These are phyloP conservation scores for Mortierella sp. DNA, from an alignment of 371 early-diverging fungal genomes.

Conservation along the genomic window DNA sequence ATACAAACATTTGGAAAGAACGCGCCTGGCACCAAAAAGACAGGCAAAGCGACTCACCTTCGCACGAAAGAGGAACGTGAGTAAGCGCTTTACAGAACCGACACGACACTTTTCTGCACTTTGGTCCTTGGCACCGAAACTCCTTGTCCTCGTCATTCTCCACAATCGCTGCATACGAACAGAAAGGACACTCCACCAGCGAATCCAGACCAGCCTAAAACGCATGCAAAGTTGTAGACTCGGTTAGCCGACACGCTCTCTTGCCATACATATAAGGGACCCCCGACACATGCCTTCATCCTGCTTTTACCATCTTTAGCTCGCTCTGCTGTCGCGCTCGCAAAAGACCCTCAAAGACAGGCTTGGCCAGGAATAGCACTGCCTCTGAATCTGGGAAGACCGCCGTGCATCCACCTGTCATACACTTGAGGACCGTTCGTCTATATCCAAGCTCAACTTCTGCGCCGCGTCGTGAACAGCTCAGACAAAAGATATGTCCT, in stretches of 20 bases:
- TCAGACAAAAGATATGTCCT: conserved; percentile 66
- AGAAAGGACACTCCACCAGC: conserved; percentile 65
- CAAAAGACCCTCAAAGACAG: conserved; percentile 59
- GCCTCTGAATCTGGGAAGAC: conserved; percentile 59
- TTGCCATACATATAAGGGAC: too few relatives aligned
- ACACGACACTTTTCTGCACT: conserved; percentile 61
- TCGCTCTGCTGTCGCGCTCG: conserved; percentile 61
- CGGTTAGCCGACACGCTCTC: background rate
- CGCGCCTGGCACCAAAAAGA: background rate
- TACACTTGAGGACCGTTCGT: conserved; percentile 62
- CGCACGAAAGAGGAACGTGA: conserved; percentile 64
- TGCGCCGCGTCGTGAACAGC: conserved; percentile 61
- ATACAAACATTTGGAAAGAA: too few relatives aligned
- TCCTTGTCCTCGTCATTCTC: conserved; percentile 59
- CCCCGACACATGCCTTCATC: background rate
- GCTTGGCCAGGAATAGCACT: conserved; percentile 45
- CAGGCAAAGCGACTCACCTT: conserved; percentile 38
- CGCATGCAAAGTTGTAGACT: background rate
- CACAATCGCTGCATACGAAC: conserved; percentile 62
- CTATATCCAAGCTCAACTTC: conserved; percentile 62
- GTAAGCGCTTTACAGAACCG: conserved; percentile 59
- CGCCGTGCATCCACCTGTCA: conserved; percentile 59
- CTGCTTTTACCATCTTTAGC: conserved; percentile 44
- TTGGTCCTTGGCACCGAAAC: conserved; percentile 60
- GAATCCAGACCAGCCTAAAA: conserved; percentile 59